phyloP scores from a whole-genome alignment of 345 rosid species.

The Gossypium ekmanianum region DNA sequence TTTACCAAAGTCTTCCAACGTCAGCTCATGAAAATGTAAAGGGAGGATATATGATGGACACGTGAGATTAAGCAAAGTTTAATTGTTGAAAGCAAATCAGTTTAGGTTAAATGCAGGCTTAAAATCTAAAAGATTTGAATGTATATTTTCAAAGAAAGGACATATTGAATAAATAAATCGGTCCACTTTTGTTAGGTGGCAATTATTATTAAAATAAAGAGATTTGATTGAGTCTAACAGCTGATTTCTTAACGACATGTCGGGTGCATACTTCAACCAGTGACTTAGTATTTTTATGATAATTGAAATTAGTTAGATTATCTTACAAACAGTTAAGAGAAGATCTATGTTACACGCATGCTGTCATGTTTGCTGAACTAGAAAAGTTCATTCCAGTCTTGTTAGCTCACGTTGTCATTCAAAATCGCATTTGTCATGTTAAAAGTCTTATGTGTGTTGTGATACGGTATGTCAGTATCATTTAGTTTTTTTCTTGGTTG shows the following conservation, averaged over 20 bases:
- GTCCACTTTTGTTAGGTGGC: not conserved
- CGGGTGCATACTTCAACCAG: not conserved
- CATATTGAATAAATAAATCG: too few species aligned
- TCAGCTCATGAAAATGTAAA: not conserved
- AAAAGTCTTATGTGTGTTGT: too few species aligned
- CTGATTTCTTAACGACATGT: not conserved
- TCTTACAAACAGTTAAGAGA: not conserved
- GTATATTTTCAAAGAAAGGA: not conserved
- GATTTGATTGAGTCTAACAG: slow-evolving; percentile 2
- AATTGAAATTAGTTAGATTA: not conserved
- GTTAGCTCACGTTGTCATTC: too few species aligned
- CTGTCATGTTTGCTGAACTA: not conserved
- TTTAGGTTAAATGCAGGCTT: slow-evolving; percentile 10
- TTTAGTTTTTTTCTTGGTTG: too few species aligned
- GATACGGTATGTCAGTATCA: too few species aligned
- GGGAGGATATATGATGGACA: not conserved
- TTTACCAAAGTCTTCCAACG: not conserved
- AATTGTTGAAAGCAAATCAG: not conserved
- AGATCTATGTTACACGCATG: not conserved
- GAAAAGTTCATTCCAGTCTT: too few species aligned
- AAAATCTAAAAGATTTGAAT: not conserved
- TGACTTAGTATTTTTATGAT: not conserved
- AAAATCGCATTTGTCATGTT: too few species aligned
- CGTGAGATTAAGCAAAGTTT: too few species aligned
- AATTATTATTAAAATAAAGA: not conserved